Percentiles rank a stretch among this genome's conserved stretches.
These are phyloP conservation scores for Cymbopogon citratus DNA, from an alignment of 176 grass and related monocot genomes.

Conservation along the genomic window DNA sequence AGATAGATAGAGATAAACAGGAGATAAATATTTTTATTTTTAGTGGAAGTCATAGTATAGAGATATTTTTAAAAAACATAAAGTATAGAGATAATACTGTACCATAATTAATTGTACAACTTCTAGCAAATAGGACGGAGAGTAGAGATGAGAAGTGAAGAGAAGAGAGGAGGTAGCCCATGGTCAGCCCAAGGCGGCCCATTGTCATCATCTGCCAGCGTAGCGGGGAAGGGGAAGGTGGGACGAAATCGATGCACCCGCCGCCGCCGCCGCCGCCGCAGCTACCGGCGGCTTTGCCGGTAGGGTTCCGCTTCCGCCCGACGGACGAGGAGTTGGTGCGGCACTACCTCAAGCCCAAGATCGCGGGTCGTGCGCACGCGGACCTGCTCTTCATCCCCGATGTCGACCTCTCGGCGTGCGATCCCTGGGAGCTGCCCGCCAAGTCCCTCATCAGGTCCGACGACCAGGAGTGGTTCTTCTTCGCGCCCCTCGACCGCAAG, in stretches of 20 bases:
- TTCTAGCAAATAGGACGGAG: too few species aligned
- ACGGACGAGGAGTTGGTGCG: conserved; percentile 60
- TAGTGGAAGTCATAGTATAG: too few species aligned
- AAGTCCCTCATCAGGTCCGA: conserved; percentile 50
- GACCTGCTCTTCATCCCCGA: conserved; percentile 50
- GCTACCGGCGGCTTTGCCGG: conserved; percentile 26
- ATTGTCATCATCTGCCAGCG: too few species aligned
- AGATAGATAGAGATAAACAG: too few species aligned
- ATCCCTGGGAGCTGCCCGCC: conserved; percentile 65
- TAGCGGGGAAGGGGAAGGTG: too few species aligned
- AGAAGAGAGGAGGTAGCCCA: too few species aligned
- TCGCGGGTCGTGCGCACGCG: conserved; percentile 27
- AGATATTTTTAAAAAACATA: too few species aligned
- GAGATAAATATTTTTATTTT: too few species aligned
- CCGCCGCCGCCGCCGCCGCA: background rate
- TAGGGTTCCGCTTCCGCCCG: conserved; percentile 63
- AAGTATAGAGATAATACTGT: too few species aligned
- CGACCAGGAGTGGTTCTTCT: conserved; percentile 75
- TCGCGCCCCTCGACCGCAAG: conserved; percentile 55
- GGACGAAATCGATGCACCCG: background rate
- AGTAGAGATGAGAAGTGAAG: too few species aligned
- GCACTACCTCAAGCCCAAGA: conserved; percentile 72
- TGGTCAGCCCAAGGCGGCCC: too few species aligned
- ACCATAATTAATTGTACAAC: too few species aligned
- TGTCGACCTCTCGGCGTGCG: conserved; percentile 50